Base-by-base conservation (phyloP, 176 grass and related monocot species). In the Triticum urartu region DNA sequence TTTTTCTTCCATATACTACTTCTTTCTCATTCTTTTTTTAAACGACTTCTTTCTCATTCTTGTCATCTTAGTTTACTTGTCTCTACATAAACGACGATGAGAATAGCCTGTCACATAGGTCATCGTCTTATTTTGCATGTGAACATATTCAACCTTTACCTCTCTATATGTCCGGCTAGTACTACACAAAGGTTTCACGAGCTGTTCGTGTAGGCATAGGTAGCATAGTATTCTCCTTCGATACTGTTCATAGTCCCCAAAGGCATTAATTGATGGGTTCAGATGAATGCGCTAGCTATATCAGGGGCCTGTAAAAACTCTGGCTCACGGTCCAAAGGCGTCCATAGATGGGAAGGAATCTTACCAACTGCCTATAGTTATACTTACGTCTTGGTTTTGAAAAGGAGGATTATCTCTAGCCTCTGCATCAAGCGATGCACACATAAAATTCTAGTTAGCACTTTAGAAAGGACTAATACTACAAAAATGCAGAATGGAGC, bases 191-290 rank as follows among this genome's bases (percentile, higher is more conserved):
- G 35, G 35, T 61, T 52, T 77, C 79, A 32, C 48, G 63, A 65
- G 69, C 60, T 56, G 40, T 56, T 30, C 24, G 5, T 62, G 11
- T 52, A 39, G 20, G 20, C 64, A 40, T 59, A 22, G 5, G 5
- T 7, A 34, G 15, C 32, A 62, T 61, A 5, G 3, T 68, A 52
- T 52, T 75, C 68, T 33, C 3, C n/a, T 40, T 63, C n/a, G 13
- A 4, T 28, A 12, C n/a, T 74, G 12, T 74, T 48, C 40, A 25
- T 7, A 26, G 71, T 34, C 38, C 83, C 59, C 54, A 66, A 8
- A 61, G 60, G 77, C 88, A 82, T 82, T 85, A 8, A 86, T 72
- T 86, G 38, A 78, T 72, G 78, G 32, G 8, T 66, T 65, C 87
- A 89, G 81, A 80, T 84, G 81, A 32, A 30, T 18, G 61, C 30